These are phyloP conservation scores for Kodamaea sagamina DNA, from an alignment of 805 yeast species.

Conservation along the genomic window DNA sequence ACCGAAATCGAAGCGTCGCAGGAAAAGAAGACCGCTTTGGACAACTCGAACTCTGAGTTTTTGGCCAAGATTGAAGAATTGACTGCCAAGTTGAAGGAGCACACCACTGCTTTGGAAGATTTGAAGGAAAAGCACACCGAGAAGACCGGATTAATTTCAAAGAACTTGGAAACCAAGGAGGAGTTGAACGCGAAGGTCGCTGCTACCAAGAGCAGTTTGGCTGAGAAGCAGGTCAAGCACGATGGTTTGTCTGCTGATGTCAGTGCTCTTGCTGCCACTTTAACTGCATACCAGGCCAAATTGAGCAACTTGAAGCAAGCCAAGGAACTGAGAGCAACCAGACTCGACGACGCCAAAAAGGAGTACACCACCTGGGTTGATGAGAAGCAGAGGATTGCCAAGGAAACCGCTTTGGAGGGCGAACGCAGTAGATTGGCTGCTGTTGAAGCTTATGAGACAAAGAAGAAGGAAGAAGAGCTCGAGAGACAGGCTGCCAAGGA, in stretches of 20 bases:
- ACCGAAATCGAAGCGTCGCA: conserved; percentile 47
- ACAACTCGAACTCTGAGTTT: conserved; percentile 40
- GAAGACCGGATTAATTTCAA: conserved; percentile 31
- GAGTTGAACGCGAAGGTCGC: conserved; percentile 42
- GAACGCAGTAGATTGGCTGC: conserved; percentile 42
- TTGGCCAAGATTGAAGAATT: conserved; percentile 43
- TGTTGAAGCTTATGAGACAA: conserved; percentile 32
- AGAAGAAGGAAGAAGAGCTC: conserved; percentile 19
- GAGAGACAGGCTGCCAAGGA: conserved; percentile 18
- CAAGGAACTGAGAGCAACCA: conserved; percentile 35
- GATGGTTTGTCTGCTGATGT: conserved; percentile 44
- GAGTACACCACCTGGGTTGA: conserved; percentile 45
- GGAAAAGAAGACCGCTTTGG: conserved; percentile 44
- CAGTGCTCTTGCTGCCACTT: conserved; percentile 41
- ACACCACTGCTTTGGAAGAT: conserved; percentile 32
- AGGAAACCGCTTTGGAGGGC: conserved; percentile 35
- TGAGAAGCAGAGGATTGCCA: conserved; percentile 47
- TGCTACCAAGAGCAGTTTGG: conserved; percentile 36
- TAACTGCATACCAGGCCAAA: conserved; percentile 48
- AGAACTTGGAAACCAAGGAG: conserved; percentile 38
- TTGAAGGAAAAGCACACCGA: conserved; percentile 34
- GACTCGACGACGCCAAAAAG: conserved; percentile 45
- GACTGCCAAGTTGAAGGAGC: conserved; percentile 43
- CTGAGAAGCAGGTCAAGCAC: conserved; percentile 39
- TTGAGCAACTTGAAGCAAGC: conserved; percentile 40